A percentile compares a stretch with the other conserved stretches of the same genome.
Evolutionary conservation across 768 basidiomycete genomes (phyloP).

Genomic region (Termitomyces sp.): DNA sequence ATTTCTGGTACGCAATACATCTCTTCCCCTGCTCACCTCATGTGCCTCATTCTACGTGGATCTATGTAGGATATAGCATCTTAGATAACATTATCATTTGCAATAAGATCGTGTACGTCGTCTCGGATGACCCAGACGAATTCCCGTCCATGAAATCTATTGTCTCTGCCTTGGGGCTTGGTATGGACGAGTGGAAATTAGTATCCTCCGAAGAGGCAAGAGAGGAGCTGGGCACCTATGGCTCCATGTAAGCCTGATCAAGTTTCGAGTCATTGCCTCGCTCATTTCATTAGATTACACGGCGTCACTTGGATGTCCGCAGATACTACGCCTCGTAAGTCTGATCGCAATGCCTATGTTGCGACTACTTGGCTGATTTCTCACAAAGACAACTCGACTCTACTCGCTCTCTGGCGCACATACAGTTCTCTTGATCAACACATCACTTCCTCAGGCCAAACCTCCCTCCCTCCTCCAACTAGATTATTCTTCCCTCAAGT

Average conservation of each 20-base stretch:
- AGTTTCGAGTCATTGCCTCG: not conserved
- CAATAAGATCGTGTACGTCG: slow-evolving; percentile 69
- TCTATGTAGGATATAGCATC: slow-evolving; percentile 66
- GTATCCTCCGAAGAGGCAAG: slow-evolving; percentile 48
- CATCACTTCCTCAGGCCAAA: slow-evolving; percentile 38
- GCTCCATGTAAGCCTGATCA: slow-evolving; percentile 41
- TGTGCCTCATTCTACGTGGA: not conserved
- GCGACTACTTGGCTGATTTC: not conserved
- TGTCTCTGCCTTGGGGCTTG: slow-evolving; percentile 33
- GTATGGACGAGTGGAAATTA: slow-evolving; percentile 52
- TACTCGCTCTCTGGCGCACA: slow-evolving; percentile 74
- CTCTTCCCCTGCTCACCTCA: not conserved
- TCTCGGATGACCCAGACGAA: slow-evolving; percentile 58
- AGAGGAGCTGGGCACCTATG: slow-evolving; percentile 42
- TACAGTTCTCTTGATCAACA: slow-evolving; percentile 58
- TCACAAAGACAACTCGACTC: slow-evolving; percentile 54
- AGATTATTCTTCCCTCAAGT: slow-evolving; percentile 72
- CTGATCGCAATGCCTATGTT: not conserved
- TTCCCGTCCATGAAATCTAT: slow-evolving; percentile 57
- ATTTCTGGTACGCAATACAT: slow-evolving; percentile 46
- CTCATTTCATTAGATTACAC: slow-evolving; percentile 39
- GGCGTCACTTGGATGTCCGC: slow-evolving; percentile 68
- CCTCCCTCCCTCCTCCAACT: slow-evolving; percentile 58
- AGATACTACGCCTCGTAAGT: slow-evolving; percentile 45
- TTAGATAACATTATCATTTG: slow-evolving; percentile 77